Evolutionary conservation across 129 eudicot genomes (phyloP).

Genomic region (Centrapalus pauciflorus): DNA sequence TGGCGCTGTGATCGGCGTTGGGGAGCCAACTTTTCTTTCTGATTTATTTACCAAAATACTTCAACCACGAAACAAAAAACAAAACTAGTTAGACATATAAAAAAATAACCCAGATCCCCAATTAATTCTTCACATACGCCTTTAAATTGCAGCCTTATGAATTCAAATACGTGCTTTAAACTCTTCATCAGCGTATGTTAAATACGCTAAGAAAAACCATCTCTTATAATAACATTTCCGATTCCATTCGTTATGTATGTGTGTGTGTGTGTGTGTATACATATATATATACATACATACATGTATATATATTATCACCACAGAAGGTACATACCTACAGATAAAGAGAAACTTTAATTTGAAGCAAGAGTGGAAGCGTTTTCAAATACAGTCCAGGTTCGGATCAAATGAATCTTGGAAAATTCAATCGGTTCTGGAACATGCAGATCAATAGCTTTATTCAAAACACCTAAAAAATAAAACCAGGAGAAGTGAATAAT

Average conservation of each 20-base stretch:
- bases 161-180: background rate
- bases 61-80: background rate
- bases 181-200: background rate
- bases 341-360: conserved; percentile 5
- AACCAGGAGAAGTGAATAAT: background rate
- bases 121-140: background rate
- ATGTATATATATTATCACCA: background rate
- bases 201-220: background rate
- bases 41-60: conserved; percentile 4
- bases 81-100: background rate
- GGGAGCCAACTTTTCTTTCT: conserved; percentile 70
- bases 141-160: conserved; percentile 9
- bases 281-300: too few relatives aligned
- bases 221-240: background rate
- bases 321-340: conserved; percentile 13
- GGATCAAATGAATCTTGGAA: conserved; percentile 8
- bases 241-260: too few relatives aligned
- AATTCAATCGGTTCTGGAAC: conserved; percentile 8
- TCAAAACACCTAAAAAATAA: conserved; percentile 12
- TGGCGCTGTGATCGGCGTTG: conserved; percentile 98
- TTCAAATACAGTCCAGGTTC: conserved; percentile 1
- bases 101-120: background rate
- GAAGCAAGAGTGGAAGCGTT: conserved; percentile 10
- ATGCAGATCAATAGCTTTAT: conserved; percentile 25
- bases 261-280: too few relatives aligned